Conservation (phyloP, 164 flowering plant genomes). For the Tinospora cordifolia region DNA sequence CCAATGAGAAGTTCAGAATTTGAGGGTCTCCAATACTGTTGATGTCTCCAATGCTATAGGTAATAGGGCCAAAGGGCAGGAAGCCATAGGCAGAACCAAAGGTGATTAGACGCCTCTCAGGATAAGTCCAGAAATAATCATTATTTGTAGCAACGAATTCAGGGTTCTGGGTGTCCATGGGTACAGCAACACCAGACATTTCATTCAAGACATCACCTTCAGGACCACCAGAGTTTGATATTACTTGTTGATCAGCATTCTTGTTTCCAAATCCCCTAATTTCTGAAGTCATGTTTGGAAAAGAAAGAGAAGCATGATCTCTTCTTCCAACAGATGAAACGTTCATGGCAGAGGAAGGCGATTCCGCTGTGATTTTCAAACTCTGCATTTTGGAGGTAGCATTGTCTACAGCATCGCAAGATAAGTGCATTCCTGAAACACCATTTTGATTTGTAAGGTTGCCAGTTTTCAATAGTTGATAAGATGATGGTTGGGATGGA, state of each 20-base stretch:
- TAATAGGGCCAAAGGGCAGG: neutral
- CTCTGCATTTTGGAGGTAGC: constrained; percentile 1
- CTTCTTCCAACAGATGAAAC: constrained; percentile 2
- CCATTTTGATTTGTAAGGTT: neutral
- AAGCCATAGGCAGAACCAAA: neutral
- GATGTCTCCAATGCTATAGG: constrained; percentile 11
- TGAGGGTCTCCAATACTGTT: constrained; percentile 17
- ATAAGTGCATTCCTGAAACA: constrained; percentile 8
- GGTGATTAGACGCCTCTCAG: neutral
- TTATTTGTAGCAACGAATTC: constrained; percentile 2
- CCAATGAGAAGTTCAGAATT: constrained; percentile 24
- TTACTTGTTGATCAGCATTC: neutral
- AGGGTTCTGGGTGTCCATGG: constrained; percentile 9
- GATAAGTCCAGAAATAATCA: neutral
- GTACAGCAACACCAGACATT: constrained; percentile 2
- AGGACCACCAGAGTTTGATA: neutral
- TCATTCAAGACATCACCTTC: constrained; percentile 2
- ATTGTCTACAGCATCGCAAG: constrained; percentile 17
- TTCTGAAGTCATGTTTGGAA: constrained; percentile 15
- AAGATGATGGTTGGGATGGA: neutral
- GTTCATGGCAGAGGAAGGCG: constrained; percentile 7
- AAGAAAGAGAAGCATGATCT: constrained; percentile 10
- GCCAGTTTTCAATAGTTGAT: constrained; percentile 1
- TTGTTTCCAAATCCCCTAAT: constrained; percentile 20
- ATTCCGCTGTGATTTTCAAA: constrained; percentile 9